These are phyloP conservation scores for Populus hybrid DNA, from an alignment of 441 rosid genomes.

Conservation along the genomic window DNA sequence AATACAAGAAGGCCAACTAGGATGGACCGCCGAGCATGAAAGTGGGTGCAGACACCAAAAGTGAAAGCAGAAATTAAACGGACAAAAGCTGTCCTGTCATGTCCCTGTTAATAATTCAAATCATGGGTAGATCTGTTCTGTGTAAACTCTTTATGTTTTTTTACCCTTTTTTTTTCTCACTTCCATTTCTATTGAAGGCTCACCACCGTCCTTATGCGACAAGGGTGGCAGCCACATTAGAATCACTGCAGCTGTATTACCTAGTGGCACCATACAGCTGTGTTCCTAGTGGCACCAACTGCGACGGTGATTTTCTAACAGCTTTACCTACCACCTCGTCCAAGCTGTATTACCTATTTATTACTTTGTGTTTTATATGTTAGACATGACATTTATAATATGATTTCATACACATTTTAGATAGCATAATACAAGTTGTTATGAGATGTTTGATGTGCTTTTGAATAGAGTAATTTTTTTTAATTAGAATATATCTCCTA, in stretches of 20 bases:
- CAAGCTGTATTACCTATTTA: not conserved
- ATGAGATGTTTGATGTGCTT: not conserved
- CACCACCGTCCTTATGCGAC: not conserved
- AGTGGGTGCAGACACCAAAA: too few species aligned
- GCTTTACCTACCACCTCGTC: slow-evolving; percentile 7
- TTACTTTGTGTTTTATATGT: not conserved
- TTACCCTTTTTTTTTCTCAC: too few species aligned
- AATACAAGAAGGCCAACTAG: not conserved
- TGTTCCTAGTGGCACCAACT: slow-evolving; percentile 12
- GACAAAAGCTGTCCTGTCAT: not conserved
- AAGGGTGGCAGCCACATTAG: not conserved
- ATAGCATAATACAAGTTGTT: not conserved
- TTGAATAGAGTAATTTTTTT: too few species aligned
- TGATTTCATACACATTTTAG: not conserved
- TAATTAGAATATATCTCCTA: not conserved
- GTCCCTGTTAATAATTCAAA: not conserved
- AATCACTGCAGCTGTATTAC: not conserved
- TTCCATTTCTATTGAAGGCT: not conserved
- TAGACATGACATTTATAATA: too few species aligned
- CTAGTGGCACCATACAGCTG: not conserved
- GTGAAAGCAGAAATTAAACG: too few species aligned
- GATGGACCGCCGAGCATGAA: too few species aligned
- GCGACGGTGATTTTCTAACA: not conserved
- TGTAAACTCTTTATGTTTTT: not conserved
- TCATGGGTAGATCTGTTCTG: not conserved